Evolutionary conservation across 352 stramenopile genomes (phyloP).

Genomic region (Phytophthora sojae): DNA sequence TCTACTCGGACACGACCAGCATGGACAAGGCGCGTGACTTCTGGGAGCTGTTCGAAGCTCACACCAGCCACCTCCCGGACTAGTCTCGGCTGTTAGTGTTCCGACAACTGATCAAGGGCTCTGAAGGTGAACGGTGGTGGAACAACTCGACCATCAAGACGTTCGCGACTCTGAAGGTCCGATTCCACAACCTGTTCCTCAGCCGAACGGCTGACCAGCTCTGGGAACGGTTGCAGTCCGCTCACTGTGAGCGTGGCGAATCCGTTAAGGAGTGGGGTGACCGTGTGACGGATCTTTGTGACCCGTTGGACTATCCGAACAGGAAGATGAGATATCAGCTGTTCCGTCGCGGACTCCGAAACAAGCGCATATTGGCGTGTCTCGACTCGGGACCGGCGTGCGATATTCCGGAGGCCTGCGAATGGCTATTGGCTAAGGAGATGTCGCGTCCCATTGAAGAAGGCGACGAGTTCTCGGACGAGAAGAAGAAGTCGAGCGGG

Average conservation of each 20-base stretch:
- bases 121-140: no score
- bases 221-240: not conserved
- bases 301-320: slow-evolving; percentile 8
- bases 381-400: slow-evolving; percentile 1
- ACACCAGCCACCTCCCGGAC: no score
- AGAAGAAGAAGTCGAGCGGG: no score
- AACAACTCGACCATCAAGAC: no score
- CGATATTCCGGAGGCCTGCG: slow-evolving; percentile 2
- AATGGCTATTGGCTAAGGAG: slow-evolving; percentile 7
- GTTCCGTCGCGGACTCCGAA: not conserved
- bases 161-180: no score
- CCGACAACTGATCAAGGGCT: no score
- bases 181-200: no score
- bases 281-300: slow-evolving; percentile 2
- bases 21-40: no score
- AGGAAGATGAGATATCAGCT: not conserved
- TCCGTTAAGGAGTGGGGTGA: not conserved
- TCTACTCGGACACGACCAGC: no score
- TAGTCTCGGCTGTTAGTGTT: no score
- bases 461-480: slow-evolving; percentile 9
- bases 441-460: slow-evolving; percentile 9
- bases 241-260: not conserved
- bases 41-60: no score
- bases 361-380: slow-evolving; percentile 1
- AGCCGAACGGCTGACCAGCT: no score